Evolutionary conservation across 129 eudicot species (phyloP), one percentile per base, ranked within the genome.

Genomic region (Helianthus tuberosus): DNA sequence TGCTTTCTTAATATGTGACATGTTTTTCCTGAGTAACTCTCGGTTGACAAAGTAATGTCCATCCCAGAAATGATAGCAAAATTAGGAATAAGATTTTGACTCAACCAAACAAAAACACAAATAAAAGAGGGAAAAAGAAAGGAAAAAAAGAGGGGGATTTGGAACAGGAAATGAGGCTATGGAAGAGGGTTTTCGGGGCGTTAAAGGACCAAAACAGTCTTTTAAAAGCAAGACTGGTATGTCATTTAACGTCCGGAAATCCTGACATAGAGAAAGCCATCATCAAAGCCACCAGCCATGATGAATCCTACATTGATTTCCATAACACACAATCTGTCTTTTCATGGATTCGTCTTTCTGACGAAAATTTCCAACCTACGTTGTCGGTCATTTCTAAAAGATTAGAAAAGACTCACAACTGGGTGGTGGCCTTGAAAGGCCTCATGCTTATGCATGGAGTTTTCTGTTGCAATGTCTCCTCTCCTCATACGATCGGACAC

Each of bases 401-500:
- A 43, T 20, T 60, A 49, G 69, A 59, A n/a, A 73, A 11, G 55
- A 73, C 77, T 14, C 76, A 58, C 51, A 43, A 57, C 13, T 54
- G 76, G 76, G 66, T 57, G 39, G 67, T 72, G 38, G 67, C 66
- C 10, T 17, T 55, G 23, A 70, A 70, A 51, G 47, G 74, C 74
- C 49, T 69, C 61, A 13, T 69, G 74, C 74, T 69, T 50, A 29
- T 35, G 53, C 76, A 71, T 20, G 66, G 76, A 17, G 44, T 71
- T 55, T 44, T 82, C 49, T 69, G 82, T 46, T 72, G 80, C 41
- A 75, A 74, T n/a, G 70, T 78, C 61, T 73, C 85, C 14, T 79
- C 68, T 11, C 55, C 76, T 7, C 62, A 81, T 6, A 50, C 27
- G 14, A 89, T 89, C 20, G 96, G 92, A 0, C 79, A 88, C 8